Base-by-base conservation (phyloP, 495 filamentous ascomycete species). In the Penicillium subrubescens region DNA sequence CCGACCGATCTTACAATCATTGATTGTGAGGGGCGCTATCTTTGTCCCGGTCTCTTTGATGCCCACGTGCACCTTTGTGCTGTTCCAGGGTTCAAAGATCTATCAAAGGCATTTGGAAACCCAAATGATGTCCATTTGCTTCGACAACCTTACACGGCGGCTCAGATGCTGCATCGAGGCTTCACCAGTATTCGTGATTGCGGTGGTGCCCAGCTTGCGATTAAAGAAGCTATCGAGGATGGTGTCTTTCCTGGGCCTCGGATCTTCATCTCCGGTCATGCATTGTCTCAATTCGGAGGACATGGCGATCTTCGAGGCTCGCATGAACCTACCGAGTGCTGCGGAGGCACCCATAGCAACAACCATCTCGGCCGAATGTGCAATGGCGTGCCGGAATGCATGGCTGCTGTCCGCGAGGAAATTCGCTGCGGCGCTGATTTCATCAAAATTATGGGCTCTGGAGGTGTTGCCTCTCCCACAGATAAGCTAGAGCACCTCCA, bases 391-490 rank as follows among this genome's bases (percentile, higher is more conserved):
- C 68, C 81, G 0, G 82, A 81, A 51, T 86, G 83, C 60, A 71
- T 84, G 54, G 75, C 78, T 35, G 75, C 75, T 31, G 81, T 80
- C 0, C 74, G 84, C 15, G 84, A 87, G 46, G 81, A 85, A 64
- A 69, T 87, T 15, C 75, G 84, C 17, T 74, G 68, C 0, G 84
- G 84, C 1, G 81, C 83, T 0, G 79, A 86, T 53, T 86, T 86
- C 60, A 78, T 87, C 71, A 87, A 87, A 71, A 86, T 87, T 59
- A 86, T 87, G 83, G 72, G 76, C 14, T 79, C 80, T 3, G 83
- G 84, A 5, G 84, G 84, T 5, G 84, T 87, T 6, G 83, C 80
- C 1, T 79, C 71, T 31, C 83, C 83, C 0, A 82, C 84, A 0
- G 84, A 86, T 65, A 69, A 70, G 53, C 62, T 87, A 15, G 76